Evolutionary conservation across 2,329 filamentous ascomycete species (phyloP), one percentile per base, ranked within the genome.

Genomic region (Mycosphaerella arachidis): DNA sequence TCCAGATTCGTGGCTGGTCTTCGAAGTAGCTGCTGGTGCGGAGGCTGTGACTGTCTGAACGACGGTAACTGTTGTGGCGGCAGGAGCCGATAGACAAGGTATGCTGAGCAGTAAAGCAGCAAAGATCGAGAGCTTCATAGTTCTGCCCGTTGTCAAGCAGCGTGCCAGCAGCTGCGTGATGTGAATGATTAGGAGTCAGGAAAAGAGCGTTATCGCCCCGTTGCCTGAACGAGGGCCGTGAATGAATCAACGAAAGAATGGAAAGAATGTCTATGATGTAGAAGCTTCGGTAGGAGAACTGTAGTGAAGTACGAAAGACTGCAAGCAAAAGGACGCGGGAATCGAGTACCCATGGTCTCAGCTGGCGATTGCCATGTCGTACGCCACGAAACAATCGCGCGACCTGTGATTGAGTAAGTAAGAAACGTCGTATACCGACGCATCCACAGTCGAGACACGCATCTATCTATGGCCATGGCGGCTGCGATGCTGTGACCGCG

Each of bases 1-100:
- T 37, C 66, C 67, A 43, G 66, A 65, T 33, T 66, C 46, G 45
- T 69, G 68, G n/a, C 54, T 57, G 4, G 57, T 53, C 3, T 53
- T 12, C 18, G 60, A 30, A 29, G 60, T 51, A 13, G 60, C 24
- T 16, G 59, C 46, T 12, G 10, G 16, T 33, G 40, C 48, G 24
- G 56, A 27, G 18, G 57, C 37, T 9, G 54, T 48, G 43, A 56
- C 43, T 10, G 54, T 56, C n/a, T 48, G 24, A 33, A 50, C 18
- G 8, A 30, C 50, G 27, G 40, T 48, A 6, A 56, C 43, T 13
- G 45, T 53, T 7, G 40, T 24, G 9, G 37, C n/a, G 5, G 45
- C 20, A 16, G 56, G 48, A 16, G 56, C 57, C 12, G 51, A 55
- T 18, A 59, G 18, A 31, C n/a, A 7, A 2, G 30, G 52, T 9